These are phyloP conservation scores for Sporothrix brunneoviolacea DNA, from an alignment of 2,329 filamentous ascomycete genomes.

Conservation along the genomic window DNA sequence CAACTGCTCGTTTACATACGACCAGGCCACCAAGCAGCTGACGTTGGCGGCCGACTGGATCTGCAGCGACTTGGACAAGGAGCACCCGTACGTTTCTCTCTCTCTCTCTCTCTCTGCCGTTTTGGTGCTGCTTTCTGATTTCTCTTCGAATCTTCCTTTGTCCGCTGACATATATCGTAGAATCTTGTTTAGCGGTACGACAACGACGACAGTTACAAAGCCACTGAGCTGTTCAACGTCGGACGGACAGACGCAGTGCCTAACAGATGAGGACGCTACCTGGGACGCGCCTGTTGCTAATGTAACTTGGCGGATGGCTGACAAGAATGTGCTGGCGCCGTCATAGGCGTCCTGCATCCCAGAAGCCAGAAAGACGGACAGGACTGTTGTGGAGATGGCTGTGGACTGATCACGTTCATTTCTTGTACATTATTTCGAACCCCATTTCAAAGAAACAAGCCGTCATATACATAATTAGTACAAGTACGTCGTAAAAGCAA, in stretches of 20 bases:
- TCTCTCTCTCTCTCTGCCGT: neutral
- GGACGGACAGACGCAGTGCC: slow-evolving; percentile 12
- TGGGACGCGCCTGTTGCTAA: slow-evolving; percentile 13
- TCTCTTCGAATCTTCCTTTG: no score
- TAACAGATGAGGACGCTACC: slow-evolving; percentile 12
- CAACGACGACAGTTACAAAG: slow-evolving; percentile 15
- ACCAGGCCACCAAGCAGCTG: slow-evolving; percentile 11
- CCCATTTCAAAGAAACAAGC: no score
- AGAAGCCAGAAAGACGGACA: no score
- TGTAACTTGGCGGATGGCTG: slow-evolving; percentile 13
- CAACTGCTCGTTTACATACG: slow-evolving; percentile 17
- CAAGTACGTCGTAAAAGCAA: no score
- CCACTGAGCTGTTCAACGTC: slow-evolving; percentile 12
- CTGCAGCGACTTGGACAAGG: slow-evolving; percentile 20
- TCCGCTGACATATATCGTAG: slow-evolving; percentile 8
- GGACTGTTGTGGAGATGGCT: no score
- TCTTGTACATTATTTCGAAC: neutral
- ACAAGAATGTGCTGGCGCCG: slow-evolving; percentile 3
- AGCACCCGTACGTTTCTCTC: slow-evolving; percentile 18
- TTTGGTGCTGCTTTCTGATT: no score
- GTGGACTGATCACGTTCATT: neutral
- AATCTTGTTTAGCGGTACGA: slow-evolving; percentile 20
- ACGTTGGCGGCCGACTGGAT: slow-evolving; percentile 20
- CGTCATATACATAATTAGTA: no score
- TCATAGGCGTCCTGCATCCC: no score